Base-by-base conservation (phyloP, 768 basidiomycete species). In the Dendrothele bispora region DNA sequence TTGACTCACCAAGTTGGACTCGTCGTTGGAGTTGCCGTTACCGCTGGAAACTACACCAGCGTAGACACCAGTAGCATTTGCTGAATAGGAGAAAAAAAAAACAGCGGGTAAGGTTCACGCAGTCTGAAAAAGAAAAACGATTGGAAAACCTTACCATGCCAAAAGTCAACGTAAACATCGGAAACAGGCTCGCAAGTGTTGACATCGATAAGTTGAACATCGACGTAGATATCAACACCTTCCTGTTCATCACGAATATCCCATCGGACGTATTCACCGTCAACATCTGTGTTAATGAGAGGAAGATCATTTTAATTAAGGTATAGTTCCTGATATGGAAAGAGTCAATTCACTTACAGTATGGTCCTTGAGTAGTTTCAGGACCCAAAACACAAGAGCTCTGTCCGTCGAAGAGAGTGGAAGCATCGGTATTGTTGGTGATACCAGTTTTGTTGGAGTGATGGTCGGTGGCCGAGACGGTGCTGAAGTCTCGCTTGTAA, bases 41-140 rank as follows among this genome's bases (percentile, higher is more conserved):
- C 55, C 52, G 18, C 10, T 25, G 4, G 55, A 45, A 29, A 56
- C 55, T 6, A 56, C 36, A 14, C 55, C 52, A 10, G 48, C 38
- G 27, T 56, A 56, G 14, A 53, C 55, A 15, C 55, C 52, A 11
- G 55, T 56, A 14, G 55, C 22, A 20, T 56, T 53, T 12, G 49
- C 49, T 53, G 39, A 17, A 17, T 5, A 4, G 15, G n/a, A 25
- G n/a, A 40, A 4, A 48, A 7, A 18, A 30, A 22, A 2, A 8
- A 20, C 5, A 17, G 14, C 7, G 17, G 12, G n/a, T 34, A 40
- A 1, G 20, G n/a, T n/a, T n/a, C n/a, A n/a, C n/a, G n/a, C n/a
- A n/a, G n/a, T n/a, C n/a, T n/a, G n/a, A n/a, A n/a, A n/a, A n/a
- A n/a, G n/a, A n/a, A n/a, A n/a, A n/a, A n/a, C 10, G 10, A 15